Evolutionary conservation across 371 early-diverging fungal genomes (phyloP).

Genomic region (Mucor mucedo): DNA sequence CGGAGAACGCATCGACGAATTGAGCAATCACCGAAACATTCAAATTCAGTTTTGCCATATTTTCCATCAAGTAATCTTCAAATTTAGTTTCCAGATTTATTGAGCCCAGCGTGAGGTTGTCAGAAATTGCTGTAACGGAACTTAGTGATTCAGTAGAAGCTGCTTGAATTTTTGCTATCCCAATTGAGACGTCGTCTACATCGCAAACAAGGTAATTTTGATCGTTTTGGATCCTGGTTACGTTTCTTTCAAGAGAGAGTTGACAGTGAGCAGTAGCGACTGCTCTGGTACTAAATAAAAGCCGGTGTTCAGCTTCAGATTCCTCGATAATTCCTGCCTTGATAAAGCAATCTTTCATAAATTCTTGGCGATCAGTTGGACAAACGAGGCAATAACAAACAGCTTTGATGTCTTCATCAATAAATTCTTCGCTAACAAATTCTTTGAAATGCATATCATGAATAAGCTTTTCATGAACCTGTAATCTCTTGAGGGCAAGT

Average conservation of each 20-base stretch:
- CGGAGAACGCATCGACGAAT: too few species aligned
- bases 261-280: background rate
- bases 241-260: background rate
- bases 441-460: background rate
- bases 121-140: too few species aligned
- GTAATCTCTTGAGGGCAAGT: background rate
- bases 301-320: background rate
- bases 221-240: background rate
- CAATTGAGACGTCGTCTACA: background rate
- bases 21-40: too few species aligned
- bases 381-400: background rate
- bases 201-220: background rate
- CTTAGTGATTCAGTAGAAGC: too few species aligned
- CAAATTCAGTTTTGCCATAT: too few species aligned
- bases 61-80: too few species aligned
- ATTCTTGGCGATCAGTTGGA: background rate
- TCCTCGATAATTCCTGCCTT: background rate
- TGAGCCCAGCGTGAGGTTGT: too few species aligned
- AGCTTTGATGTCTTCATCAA: background rate
- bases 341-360: background rate
- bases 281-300: background rate
- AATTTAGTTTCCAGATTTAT: too few species aligned
- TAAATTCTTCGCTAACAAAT: background rate
- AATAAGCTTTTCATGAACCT: background rate
- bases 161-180: too few species aligned